Conservation (phyloP, 768 basidiomycete species). For the Coprinopsis cinerea region DNA sequence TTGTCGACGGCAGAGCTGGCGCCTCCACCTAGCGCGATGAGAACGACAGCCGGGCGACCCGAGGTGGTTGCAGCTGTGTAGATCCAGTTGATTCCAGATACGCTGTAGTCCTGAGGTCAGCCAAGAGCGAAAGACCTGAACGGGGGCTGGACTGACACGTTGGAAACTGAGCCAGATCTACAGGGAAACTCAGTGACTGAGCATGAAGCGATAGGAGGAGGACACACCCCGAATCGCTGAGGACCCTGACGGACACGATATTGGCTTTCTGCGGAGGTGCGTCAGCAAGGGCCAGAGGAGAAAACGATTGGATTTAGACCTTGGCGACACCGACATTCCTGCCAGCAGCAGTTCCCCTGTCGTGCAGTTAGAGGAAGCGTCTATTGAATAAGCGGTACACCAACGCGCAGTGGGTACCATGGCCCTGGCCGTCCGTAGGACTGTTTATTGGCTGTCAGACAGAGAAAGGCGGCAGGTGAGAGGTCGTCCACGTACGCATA, state of each 20-base stretch:
- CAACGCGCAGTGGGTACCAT: conserved; percentile 36
- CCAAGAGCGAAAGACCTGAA: background rate
- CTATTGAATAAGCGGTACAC: conserved; percentile 5
- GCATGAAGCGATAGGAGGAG: background rate
- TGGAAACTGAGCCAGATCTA: conserved; percentile 10
- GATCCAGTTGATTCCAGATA: conserved; percentile 24
- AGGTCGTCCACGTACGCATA: conserved; percentile 9
- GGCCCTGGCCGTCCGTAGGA: conserved; percentile 33
- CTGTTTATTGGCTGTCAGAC: background rate
- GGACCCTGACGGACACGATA: conserved; percentile 37
- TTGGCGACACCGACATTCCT: conserved; percentile 30
- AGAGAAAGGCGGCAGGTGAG: background rate
- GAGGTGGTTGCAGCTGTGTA: conserved; percentile 10
- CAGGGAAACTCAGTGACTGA: background rate
- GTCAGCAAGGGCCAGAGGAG: background rate
- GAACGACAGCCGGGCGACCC: conserved; percentile 21
- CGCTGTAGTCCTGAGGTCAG: conserved; percentile 4
- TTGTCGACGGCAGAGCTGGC: conserved; percentile 21
- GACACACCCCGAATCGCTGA: conserved; percentile 25
- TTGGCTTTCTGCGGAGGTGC: conserved; percentile 17
- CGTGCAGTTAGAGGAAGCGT: background rate
- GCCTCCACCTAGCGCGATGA: conserved; percentile 25
- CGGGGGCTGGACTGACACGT: conserved; percentile 1
- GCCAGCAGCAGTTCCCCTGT: conserved; percentile 30
- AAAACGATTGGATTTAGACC: conserved; percentile 8